Evolutionary conservation across 495 filamentous ascomycete species (phyloP).

Genomic region (Podospora comata): DNA sequence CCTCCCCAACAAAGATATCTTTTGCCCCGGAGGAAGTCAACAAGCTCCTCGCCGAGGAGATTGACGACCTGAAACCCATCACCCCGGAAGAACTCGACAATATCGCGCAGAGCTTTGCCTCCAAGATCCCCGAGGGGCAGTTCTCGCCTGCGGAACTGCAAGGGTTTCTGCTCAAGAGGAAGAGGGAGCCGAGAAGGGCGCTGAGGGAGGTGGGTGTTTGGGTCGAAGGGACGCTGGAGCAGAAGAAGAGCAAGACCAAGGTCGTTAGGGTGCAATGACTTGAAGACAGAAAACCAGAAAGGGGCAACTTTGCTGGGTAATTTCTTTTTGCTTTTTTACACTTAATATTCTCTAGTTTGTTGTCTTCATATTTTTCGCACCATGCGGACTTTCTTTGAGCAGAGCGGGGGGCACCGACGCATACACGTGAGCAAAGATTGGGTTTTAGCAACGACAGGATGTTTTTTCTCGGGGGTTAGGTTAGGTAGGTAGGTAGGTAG

Average conservation of each 20-base stretch:
- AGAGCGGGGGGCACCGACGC: too few species aligned
- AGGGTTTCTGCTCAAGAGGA: slow-evolving; percentile 62
- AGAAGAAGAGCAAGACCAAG: slow-evolving; percentile 43
- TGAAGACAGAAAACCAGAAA: too few species aligned
- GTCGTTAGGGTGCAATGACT: slow-evolving; percentile 37
- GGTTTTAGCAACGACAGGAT: too few species aligned
- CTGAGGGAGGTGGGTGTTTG: slow-evolving; percentile 54
- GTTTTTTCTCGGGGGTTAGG: too few species aligned
- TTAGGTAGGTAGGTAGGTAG: too few species aligned
- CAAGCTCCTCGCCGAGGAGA: slow-evolving; percentile 32
- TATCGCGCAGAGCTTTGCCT: slow-evolving; percentile 46
- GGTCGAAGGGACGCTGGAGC: slow-evolving; percentile 47
- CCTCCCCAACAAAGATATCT: neutral
- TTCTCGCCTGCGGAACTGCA: slow-evolving; percentile 72
- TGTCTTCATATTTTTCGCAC: too few species aligned
- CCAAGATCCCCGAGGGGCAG: slow-evolving; percentile 44
- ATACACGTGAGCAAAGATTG: too few species aligned
- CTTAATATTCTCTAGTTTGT: too few species aligned
- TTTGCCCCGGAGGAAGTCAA: slow-evolving; percentile 30
- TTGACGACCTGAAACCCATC: neutral
- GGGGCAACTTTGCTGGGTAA: too few species aligned
- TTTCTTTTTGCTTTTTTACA: too few species aligned
- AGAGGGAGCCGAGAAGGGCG: slow-evolving; percentile 58
- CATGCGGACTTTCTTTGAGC: too few species aligned
- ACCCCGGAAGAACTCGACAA: slow-evolving; percentile 32